Evolutionary conservation across 2,329 filamentous ascomycete genomes (phyloP), one percentile per base, ranked within the genome.

Genomic region (Hypomyces rosellus): DNA sequence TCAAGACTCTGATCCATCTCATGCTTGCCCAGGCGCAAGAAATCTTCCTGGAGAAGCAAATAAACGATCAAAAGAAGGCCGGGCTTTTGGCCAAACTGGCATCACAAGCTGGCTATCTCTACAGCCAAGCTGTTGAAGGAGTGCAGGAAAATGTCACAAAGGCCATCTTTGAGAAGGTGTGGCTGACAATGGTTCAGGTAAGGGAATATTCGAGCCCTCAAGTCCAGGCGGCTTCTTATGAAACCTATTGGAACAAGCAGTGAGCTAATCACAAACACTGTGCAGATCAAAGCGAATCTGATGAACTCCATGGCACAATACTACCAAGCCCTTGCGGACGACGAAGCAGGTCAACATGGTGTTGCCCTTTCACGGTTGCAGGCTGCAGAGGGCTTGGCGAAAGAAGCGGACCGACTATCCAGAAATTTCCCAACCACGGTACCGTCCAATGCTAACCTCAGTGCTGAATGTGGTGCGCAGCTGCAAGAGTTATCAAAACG

Each of bases 21-120:
- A 97, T 89, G 78, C 80, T 99, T 49, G 95, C 92, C 1, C 93
- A 99, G 69, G 92, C 88, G 4, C 95, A 99, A 67, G 93, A 99
- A 67, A 89, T 97, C 3, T 99, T 99, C 60, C 75, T 99, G 30
- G 95, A 99, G 71, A 97, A 96, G 72, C 93, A 97, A 69, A 83
- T 95, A 55, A 78, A 85, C 13, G 93, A 97, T 65, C 83, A 87
- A 56, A 99, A 97, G 73, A 99, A 97, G 70, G 82, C 89, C 25
- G 92, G 87, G 6, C 74, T 99, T 55, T 72, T 99, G 55, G 95
- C 93, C 4, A 99, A 99, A 68, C 74, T 99, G 49, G 89, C 93
- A 13, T 89, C 90, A 50, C 93, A 99, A 63, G 88, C 92, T 2
- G 87, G 86, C 3, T 91, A 89, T 64, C 72, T 99, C 3, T 99